These are phyloP conservation scores for Ceratobasidium sp. DNA, from an alignment of 1,284 basidiomycete species.

Conservation along the genomic window DNA sequence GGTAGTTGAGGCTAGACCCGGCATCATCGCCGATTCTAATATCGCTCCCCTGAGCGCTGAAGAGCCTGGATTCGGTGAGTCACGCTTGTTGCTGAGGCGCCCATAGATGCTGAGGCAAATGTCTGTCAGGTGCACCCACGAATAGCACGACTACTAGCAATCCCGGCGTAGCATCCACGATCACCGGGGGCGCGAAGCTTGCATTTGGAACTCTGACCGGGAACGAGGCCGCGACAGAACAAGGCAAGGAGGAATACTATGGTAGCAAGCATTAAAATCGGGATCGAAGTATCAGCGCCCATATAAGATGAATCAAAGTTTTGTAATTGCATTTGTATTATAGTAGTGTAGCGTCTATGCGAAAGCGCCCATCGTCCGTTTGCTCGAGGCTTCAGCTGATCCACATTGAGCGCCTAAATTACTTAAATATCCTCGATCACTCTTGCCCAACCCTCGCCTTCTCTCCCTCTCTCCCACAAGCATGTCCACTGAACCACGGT, in stretches of 20 bases:
- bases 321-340: slow-evolving; percentile 28
- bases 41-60: slow-evolving; percentile 35
- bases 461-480: background rate
- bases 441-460: slow-evolving; percentile 30
- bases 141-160: background rate
- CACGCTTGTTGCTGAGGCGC: background rate
- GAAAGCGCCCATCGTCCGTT: slow-evolving; percentile 21
- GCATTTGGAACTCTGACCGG: slow-evolving; percentile 14
- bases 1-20: slow-evolving; percentile 43
- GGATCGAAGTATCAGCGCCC: background rate
- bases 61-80: slow-evolving; percentile 35
- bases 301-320: background rate
- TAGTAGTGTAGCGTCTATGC: background rate
- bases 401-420: background rate
- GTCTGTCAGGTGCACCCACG: slow-evolving; percentile 13
- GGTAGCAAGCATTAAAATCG: background rate
- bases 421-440: slow-evolving; percentile 33
- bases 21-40: slow-evolving; percentile 43
- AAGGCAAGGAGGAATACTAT: slow-evolving; percentile 20
- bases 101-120: background rate
- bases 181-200: slow-evolving; percentile 21
- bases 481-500: slow-evolving; percentile 44
- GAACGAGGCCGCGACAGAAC: slow-evolving; percentile 25
- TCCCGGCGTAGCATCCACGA: slow-evolving; percentile 2
- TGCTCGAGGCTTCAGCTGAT: slow-evolving; percentile 1